phyloP scores from a whole-genome alignment of 371 early-diverging fungal genomes.

The Mortierella sp. region DNA sequence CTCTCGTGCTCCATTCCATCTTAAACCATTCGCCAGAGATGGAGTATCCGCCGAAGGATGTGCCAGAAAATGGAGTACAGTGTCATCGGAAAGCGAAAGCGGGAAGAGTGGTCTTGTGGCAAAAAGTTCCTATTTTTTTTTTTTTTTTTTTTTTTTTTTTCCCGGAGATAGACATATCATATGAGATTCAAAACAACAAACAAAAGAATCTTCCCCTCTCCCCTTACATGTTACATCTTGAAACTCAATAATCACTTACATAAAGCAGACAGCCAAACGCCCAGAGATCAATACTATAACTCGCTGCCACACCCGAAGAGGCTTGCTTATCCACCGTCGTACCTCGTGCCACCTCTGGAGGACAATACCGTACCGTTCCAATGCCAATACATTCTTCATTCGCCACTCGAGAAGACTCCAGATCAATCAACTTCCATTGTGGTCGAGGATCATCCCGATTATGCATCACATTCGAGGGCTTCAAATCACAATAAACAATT shows the following conservation, averaged over 20 bases:
- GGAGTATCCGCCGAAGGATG: slow-evolving; percentile 34
- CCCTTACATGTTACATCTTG: no score
- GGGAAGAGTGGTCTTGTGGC: slow-evolving; percentile 42
- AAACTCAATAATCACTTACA: slow-evolving; percentile 17
- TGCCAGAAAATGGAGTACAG: slow-evolving; percentile 36
- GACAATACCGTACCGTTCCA: slow-evolving; percentile 40
- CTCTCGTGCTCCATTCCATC: slow-evolving; percentile 23
- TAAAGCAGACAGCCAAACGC: slow-evolving; percentile 48
- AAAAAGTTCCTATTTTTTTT: slow-evolving; percentile 23
- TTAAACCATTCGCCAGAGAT: slow-evolving; percentile 18
- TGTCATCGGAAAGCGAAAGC: slow-evolving; percentile 14
- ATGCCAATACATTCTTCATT: slow-evolving; percentile 35
- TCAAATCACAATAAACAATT: slow-evolving; percentile 45
- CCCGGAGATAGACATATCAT: no score
- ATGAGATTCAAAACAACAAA: background rate
- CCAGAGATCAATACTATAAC: slow-evolving; percentile 49
- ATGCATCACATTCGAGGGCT: slow-evolving; percentile 51
- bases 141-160: no score
- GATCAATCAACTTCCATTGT: slow-evolving; percentile 46
- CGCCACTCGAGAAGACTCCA: slow-evolving; percentile 38
- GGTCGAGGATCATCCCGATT: slow-evolving; percentile 49
- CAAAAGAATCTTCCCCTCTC: no score
- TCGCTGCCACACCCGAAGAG: slow-evolving; percentile 24
- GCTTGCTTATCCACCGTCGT: slow-evolving; percentile 33
- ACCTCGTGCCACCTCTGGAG: slow-evolving; percentile 43